These are phyloP conservation scores for Tephrocybe rancida DNA, from an alignment of 768 basidiomycete species.

Conservation along the genomic window DNA sequence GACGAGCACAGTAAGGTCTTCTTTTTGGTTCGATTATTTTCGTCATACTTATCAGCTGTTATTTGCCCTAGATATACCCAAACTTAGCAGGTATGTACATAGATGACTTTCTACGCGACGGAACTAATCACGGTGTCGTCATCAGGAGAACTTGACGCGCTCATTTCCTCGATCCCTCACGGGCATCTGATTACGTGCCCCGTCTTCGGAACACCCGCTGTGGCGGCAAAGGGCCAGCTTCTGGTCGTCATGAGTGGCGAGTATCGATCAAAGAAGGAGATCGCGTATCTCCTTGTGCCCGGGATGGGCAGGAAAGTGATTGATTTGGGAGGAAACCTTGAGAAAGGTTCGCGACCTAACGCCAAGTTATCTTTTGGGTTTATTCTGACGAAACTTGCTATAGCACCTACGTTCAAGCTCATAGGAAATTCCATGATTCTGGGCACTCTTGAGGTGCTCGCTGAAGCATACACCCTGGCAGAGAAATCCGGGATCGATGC, in stretches of 20 bases:
- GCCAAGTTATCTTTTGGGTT: not conserved
- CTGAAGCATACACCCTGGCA: constrained; percentile 83
- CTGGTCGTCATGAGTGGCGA: constrained; percentile 82
- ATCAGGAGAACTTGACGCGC: constrained; percentile 67
- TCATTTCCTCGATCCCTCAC: constrained; percentile 60
- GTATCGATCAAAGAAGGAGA: constrained; percentile 78
- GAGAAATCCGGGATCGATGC: constrained; percentile 83
- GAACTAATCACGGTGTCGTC: not conserved
- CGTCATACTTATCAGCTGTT: not conserved
- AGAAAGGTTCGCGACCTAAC: constrained; percentile 56
- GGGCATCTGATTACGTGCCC: constrained; percentile 74
- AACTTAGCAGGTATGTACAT: constrained; percentile 43
- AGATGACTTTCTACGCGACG: constrained; percentile 3
- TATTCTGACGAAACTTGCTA: not conserved
- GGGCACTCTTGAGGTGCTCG: constrained; percentile 76
- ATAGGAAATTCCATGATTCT: constrained; percentile 81
- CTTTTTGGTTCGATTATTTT: not conserved
- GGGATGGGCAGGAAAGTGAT: constrained; percentile 75
- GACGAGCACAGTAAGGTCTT: constrained; percentile 72
- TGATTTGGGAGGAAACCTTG: constrained; percentile 85
- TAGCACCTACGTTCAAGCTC: constrained; percentile 74
- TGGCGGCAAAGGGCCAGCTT: constrained; percentile 66
- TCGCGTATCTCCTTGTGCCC: constrained; percentile 78
- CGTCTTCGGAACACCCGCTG: constrained; percentile 73
- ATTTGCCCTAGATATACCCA: constrained; percentile 51